Conservation (phyloP, 495 filamentous ascomycete species). For the Aspergillus haitiensis region DNA sequence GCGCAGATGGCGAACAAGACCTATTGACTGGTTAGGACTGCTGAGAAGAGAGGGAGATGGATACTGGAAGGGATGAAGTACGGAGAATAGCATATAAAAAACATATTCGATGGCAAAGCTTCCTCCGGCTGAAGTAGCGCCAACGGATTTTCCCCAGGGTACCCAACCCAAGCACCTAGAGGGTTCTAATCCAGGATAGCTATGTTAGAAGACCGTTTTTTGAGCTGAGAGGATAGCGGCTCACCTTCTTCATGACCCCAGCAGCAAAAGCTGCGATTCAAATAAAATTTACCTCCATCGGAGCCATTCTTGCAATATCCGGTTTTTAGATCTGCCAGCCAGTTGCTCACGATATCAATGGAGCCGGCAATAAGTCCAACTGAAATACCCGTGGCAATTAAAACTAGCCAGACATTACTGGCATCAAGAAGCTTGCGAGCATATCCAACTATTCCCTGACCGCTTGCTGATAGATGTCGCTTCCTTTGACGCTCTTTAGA, state of each 20-base stretch:
- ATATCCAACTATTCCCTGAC: constrained; percentile 72
- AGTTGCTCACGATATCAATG: constrained; percentile 92
- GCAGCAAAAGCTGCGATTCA: constrained; percentile 90
- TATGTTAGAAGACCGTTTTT: background rate
- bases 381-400: constrained; percentile 76
- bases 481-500: constrained; percentile 92
- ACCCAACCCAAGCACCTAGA: constrained; percentile 82
- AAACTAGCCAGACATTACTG: constrained; percentile 86
- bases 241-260: constrained; percentile 74
- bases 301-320: constrained; percentile 76
- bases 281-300: constrained; percentile 82
- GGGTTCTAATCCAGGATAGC: constrained; percentile 46
- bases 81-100: constrained; percentile 79
- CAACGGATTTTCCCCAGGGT: constrained; percentile 75
- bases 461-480: constrained; percentile 66
- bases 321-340: constrained; percentile 91
- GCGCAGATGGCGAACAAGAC: constrained; percentile 78
- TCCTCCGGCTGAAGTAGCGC: constrained; percentile 62
- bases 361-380: constrained; percentile 80
- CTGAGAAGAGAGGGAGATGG: background rate
- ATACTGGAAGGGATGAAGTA: constrained; percentile 38
- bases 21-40: constrained; percentile 43
- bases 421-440: constrained; percentile 70
- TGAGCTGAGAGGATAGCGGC: constrained; percentile 8
- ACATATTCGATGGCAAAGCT: constrained; percentile 80